phyloP scores from a whole-genome alignment of 2,329 filamentous ascomycete species.

The Boeremia lycopersici region DNA sequence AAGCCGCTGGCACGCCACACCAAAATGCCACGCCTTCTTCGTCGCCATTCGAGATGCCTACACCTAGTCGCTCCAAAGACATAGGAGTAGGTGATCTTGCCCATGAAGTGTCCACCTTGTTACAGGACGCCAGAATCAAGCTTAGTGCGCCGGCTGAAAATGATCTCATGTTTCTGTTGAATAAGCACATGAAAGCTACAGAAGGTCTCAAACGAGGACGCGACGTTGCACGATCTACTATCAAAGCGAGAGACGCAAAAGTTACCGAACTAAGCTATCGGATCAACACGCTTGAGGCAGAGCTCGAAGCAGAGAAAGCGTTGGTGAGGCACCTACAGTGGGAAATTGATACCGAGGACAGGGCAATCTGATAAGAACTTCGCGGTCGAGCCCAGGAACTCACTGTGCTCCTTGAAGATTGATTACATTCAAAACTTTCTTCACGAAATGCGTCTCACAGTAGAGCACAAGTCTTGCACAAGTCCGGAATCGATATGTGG shows the following conservation, averaged over 20 bases:
- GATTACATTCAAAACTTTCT: neutral
- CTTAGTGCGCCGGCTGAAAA: slow-evolving; percentile 21
- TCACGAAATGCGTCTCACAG: neutral
- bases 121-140: slow-evolving; percentile 54
- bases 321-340: slow-evolving; percentile 41
- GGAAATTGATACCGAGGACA: slow-evolving; percentile 15
- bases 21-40: slow-evolving; percentile 23
- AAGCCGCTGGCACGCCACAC: slow-evolving; percentile 2
- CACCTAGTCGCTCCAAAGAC: slow-evolving; percentile 39
- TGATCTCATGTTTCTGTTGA: slow-evolving; percentile 30
- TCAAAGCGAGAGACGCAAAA: slow-evolving; percentile 69
- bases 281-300: slow-evolving; percentile 63
- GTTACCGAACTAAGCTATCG: slow-evolving; percentile 70
- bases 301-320: slow-evolving; percentile 59
- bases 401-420: neutral
- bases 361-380: neutral
- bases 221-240: slow-evolving; percentile 66
- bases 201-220: slow-evolving; percentile 69
- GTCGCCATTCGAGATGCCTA: slow-evolving; percentile 43
- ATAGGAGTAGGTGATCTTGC: slow-evolving; percentile 26
- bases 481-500: no score
- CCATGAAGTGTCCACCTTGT: slow-evolving; percentile 57
- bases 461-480: neutral
- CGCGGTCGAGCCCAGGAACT: neutral
- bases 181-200: slow-evolving; percentile 61